Conservation (phyloP, 2,329 filamentous ascomycete species). For the Sporothrix sp. region DNA sequence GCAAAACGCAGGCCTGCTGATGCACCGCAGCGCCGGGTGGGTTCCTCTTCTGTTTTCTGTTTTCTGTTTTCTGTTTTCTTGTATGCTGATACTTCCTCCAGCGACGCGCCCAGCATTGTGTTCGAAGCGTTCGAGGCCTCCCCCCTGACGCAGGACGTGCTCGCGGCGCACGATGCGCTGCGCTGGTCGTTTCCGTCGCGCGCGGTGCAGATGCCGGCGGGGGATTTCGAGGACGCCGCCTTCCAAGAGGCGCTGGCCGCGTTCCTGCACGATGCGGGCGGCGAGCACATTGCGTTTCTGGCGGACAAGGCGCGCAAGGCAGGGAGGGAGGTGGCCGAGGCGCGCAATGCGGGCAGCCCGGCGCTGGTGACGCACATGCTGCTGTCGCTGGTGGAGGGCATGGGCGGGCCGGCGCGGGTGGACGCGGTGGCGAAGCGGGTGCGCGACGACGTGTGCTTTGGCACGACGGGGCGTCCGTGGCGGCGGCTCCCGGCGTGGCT, state of each 20-base stretch:
- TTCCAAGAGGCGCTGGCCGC: slow-evolving; percentile 40
- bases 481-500: slow-evolving; percentile 54
- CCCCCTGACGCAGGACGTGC: slow-evolving; percentile 39
- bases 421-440: slow-evolving; percentile 45
- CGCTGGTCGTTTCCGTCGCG: slow-evolving; percentile 51
- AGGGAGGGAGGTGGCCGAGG: slow-evolving; percentile 37
- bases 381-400: slow-evolving; percentile 48
- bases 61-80: background rate
- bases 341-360: slow-evolving; percentile 48
- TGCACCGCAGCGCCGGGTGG: slow-evolving; percentile 17
- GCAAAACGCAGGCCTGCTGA: slow-evolving; percentile 27
- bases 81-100: background rate
- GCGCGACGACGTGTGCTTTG: slow-evolving; percentile 51
- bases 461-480: slow-evolving; percentile 44
- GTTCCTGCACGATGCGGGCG: slow-evolving; percentile 48
- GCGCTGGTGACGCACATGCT: slow-evolving; percentile 49
- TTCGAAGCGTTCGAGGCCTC: slow-evolving; percentile 54
- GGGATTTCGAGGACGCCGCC: slow-evolving; percentile 19
- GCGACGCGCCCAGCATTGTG: slow-evolving; percentile 19
- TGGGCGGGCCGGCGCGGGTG: slow-evolving; percentile 33
- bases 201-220: slow-evolving; percentile 36
- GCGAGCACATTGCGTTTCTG: slow-evolving; percentile 33
- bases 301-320: slow-evolving; percentile 44
- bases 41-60: background rate
- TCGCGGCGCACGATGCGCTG: slow-evolving; percentile 42